Conservation (phyloP, 495 filamentous ascomycete species). For the Amorphotheca resinae region DNA sequence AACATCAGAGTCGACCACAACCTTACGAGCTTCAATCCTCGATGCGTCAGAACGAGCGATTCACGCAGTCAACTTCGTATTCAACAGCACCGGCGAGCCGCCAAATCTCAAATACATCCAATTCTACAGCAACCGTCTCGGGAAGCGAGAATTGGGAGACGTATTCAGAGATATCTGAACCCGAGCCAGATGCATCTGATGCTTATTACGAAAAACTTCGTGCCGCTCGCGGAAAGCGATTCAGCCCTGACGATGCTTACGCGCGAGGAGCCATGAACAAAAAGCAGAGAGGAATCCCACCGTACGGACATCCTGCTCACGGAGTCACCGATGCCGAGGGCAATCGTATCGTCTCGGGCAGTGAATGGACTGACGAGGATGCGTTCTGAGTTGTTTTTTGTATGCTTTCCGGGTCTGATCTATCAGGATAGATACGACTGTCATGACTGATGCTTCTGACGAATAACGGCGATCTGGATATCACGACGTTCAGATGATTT, state of each 20-base stretch:
- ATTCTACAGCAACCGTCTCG: slow-evolving; percentile 48
- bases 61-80: slow-evolving; percentile 24
- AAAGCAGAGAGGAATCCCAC: slow-evolving; percentile 37
- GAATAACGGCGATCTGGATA: slow-evolving; percentile 8
- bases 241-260: slow-evolving; percentile 44
- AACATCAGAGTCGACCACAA: slow-evolving; percentile 32
- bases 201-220: slow-evolving; percentile 66
- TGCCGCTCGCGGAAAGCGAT: slow-evolving; percentile 47
- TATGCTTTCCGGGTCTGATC: background rate
- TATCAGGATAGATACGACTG: background rate
- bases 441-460: slow-evolving; percentile 1
- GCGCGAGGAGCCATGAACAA: slow-evolving; percentile 33
- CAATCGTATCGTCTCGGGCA: slow-evolving; percentile 37
- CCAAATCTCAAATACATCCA: slow-evolving; percentile 62
- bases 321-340: slow-evolving; percentile 30
- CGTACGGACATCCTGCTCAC: slow-evolving; percentile 25
- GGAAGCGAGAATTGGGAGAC: slow-evolving; percentile 96
- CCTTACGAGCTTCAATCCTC: slow-evolving; percentile 26
- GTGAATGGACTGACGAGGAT: slow-evolving; percentile 46
- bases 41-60: slow-evolving; percentile 27
- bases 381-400: slow-evolving; percentile 24
- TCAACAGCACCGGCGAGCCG: slow-evolving; percentile 39
- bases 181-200: slow-evolving; percentile 60
- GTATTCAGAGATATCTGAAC: slow-evolving; percentile 66
- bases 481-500: too few relatives aligned